phyloP scores from a whole-genome alignment of 2,329 filamentous ascomycete species.

The Apiospora rasikravindrae region DNA sequence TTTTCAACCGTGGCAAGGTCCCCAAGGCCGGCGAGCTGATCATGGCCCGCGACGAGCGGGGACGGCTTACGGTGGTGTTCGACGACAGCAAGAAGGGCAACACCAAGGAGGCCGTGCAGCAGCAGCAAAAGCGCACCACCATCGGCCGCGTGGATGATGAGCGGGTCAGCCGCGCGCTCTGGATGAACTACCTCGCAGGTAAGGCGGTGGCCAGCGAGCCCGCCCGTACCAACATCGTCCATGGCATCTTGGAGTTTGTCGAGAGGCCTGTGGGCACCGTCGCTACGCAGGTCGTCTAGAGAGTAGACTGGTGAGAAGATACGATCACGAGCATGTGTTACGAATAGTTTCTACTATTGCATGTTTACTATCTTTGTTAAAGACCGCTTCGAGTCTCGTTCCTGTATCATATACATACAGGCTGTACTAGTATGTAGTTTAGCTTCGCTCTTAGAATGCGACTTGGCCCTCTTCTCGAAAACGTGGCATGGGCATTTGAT shows the following conservation, averaged over 20 bases:
- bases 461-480: neutral
- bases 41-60: conserved; percentile 69
- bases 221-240: conserved; percentile 80
- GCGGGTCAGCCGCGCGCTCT: conserved; percentile 79
- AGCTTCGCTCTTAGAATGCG: neutral
- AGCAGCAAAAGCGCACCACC: conserved; percentile 31
- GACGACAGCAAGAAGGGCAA: conserved; percentile 59
- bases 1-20: conserved; percentile 83
- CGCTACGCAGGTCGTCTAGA: conserved; percentile 10
- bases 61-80: conserved; percentile 71
- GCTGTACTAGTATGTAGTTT: neutral
- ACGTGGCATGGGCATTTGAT: neutral
- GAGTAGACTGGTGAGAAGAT: neutral
- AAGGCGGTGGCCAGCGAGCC: conserved; percentile 85
- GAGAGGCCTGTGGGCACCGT: conserved; percentile 74
- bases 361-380: neutral
- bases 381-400: neutral
- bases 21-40: conserved; percentile 82
- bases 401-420: neutral
- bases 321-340: neutral
- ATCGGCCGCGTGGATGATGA: conserved; percentile 80
- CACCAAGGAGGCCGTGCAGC: conserved; percentile 59
- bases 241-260: conserved; percentile 87
- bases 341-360: neutral
- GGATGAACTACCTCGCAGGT: conserved; percentile 89